Percentiles rank a stretch among this genome's conserved stretches.
phyloP scores from a whole-genome alignment of 306 rosid species.

The Dryas octopetala region DNA sequence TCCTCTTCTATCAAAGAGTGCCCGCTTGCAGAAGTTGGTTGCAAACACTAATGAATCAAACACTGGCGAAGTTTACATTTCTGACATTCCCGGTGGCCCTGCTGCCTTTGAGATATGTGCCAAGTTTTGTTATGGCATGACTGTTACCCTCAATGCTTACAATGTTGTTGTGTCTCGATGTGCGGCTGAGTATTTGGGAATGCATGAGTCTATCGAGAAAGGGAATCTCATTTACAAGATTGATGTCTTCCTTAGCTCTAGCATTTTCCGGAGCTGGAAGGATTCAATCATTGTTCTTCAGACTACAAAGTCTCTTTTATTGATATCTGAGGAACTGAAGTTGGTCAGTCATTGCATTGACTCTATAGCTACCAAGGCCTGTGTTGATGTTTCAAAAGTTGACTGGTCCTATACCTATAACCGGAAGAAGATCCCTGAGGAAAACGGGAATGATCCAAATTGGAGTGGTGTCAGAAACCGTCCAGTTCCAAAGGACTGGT shows the following conservation, averaged over 20 bases:
- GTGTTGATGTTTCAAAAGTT: constrained; percentile 74
- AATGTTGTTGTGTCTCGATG: constrained; percentile 74
- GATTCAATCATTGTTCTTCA: constrained; percentile 96
- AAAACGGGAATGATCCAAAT: constrained; percentile 59
- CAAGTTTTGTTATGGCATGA: constrained; percentile 94
- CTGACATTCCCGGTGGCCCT: constrained; percentile 87
- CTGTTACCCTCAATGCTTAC: constrained; percentile 89
- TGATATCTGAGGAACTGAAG: constrained; percentile 70
- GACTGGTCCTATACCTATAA: constrained; percentile 95
- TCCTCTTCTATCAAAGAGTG: constrained; percentile 95
- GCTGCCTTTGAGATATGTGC: constrained; percentile 91
- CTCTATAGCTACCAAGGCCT: constrained; percentile 73
- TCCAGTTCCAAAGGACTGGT: constrained; percentile 90
- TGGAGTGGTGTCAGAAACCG: constrained; percentile 62
- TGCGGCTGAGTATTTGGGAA: constrained; percentile 91
- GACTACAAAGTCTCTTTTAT: constrained; percentile 61
- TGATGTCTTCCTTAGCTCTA: constrained; percentile 85
- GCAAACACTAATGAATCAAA: constrained; percentile 54
- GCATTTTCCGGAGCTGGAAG: constrained; percentile 96
- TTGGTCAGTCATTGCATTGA: constrained; percentile 72
- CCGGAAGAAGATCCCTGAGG: constrained; percentile 80
- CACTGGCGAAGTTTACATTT: constrained; percentile 57
- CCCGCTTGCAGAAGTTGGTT: constrained; percentile 70
- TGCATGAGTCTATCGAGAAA: constrained; percentile 83
- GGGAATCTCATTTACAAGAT: constrained; percentile 94